Evolutionary conservation across 2,329 filamentous ascomycete species (phyloP).

Genomic region (Exophiala spinifera): DNA sequence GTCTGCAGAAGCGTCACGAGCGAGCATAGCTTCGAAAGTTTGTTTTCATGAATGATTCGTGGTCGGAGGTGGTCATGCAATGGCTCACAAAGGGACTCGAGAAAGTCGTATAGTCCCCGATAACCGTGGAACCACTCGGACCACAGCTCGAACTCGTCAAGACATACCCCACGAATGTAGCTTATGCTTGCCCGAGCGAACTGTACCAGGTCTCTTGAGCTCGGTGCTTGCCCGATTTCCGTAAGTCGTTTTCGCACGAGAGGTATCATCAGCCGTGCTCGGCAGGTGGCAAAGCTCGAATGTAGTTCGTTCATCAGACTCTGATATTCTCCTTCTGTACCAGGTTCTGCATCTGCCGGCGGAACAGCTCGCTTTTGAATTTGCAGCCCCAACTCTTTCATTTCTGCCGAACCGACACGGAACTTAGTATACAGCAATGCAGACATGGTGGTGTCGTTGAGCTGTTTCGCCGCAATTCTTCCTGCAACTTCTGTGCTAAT

Average conservation of each 20-base stretch:
- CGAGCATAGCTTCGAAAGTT: slow-evolving; percentile 64
- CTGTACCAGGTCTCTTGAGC: slow-evolving; percentile 60
- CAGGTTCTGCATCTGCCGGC: slow-evolving; percentile 57
- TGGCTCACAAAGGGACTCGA: slow-evolving; percentile 65
- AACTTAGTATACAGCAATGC: slow-evolving; percentile 70
- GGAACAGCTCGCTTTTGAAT: slow-evolving; percentile 64
- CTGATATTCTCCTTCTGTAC: slow-evolving; percentile 62
- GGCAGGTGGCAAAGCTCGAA: slow-evolving; percentile 59
- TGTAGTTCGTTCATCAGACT: slow-evolving; percentile 64
- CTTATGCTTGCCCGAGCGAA: slow-evolving; percentile 64
- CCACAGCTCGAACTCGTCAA: slow-evolving; percentile 67
- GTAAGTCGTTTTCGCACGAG: slow-evolving; percentile 59
- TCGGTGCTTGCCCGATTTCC: slow-evolving; percentile 56
- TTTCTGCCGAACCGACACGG: slow-evolving; percentile 61
- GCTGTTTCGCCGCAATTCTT: slow-evolving; percentile 62
- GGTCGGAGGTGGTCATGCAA: slow-evolving; percentile 65
- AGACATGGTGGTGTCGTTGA: slow-evolving; percentile 70
- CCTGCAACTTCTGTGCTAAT: slow-evolving; percentile 61
- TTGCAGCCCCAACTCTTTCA: slow-evolving; percentile 64
- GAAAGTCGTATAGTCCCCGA: slow-evolving; percentile 61
- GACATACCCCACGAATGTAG: slow-evolving; percentile 62
- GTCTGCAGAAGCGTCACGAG: slow-evolving; percentile 65
- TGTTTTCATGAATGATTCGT: slow-evolving; percentile 63
- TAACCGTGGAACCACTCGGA: slow-evolving; percentile 64
- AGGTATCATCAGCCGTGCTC: slow-evolving; percentile 58